Evolutionary conservation across 1,284 basidiomycete species (phyloP), one percentile per base, ranked within the genome.

Genomic region (Psilocybe mexicana): DNA sequence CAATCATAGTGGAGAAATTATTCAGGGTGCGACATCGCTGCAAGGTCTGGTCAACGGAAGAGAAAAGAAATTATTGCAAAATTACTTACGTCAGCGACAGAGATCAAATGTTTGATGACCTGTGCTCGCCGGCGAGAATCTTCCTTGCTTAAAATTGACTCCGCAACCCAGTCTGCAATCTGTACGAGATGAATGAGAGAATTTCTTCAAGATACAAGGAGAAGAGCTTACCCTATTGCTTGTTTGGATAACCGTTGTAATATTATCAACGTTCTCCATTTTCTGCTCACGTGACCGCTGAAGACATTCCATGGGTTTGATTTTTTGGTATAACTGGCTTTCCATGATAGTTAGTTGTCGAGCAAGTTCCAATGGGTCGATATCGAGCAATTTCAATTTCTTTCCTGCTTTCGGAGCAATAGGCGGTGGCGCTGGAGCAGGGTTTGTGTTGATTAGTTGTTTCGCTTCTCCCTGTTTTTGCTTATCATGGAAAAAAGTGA

Each of bases 1-100:
- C 94, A 68, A 94, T 94, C 86, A 98, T 92, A 11, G 91, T 92
- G 11, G 95, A 96, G 74, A 94, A 99, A 74, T 99, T 99, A 70
- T 96, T 92, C 63, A 99, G 75, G 14, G 77, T 74, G 49, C 94
- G 88, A 74, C 96, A 99, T 47, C 92, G 90, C 94, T 98, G 55
- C 52, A 61, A 33, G 51, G 36, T 44, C 60, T 23, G 53, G 55
- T 49, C 38, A 63, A 54, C 46, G n/a, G 26, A 35, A 23, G 24
- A 30, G 14, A 10, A 18, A 28, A 3, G 52, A 52, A 50, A 25
- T 28, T 18, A 24, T 38, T 24, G 63, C 42, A 49, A n/a, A 58
- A 54, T 42, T 43, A 55, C 28, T 24, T 65, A 96, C 95, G 67
- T 98, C 96, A 43, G 97, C 96, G 44, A 98, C 84, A 62, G 83